Evolutionary conservation across 768 basidiomycete genomes (phyloP).

Genomic region (Leccinum olivaceopallidum): DNA sequence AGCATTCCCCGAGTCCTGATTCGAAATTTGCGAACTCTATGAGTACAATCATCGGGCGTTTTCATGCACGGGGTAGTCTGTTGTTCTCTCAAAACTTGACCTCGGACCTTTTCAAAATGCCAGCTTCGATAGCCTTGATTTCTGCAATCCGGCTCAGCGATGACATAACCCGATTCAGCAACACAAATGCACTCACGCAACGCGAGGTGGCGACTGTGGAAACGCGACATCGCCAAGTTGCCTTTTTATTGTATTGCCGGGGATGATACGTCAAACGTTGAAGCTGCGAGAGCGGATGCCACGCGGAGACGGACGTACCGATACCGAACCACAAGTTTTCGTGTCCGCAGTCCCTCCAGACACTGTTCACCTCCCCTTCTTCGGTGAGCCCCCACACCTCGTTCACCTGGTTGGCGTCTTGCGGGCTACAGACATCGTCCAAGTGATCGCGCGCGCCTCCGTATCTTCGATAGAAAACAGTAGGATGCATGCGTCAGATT

Average conservation of each 20-base stretch:
- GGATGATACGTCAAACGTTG: background rate
- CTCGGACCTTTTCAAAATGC: conserved; percentile 26
- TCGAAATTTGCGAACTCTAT: background rate
- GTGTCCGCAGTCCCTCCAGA: conserved; percentile 34
- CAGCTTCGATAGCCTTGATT: conserved; percentile 32
- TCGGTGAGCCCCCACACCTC: conserved; percentile 61
- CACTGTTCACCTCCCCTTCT: conserved; percentile 58
- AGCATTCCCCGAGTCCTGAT: background rate
- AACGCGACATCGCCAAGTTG: conserved; percentile 26
- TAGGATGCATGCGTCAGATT: background rate
- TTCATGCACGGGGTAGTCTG: background rate
- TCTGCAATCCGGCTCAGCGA: conserved; percentile 18
- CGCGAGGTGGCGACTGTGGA: conserved; percentile 33
- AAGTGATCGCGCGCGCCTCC: conserved; percentile 45
- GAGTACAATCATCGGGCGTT: background rate
- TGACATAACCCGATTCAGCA: background rate
- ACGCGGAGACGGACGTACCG: conserved; percentile 18
- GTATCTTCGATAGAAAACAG: conserved; percentile 35
- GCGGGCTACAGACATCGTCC: conserved; percentile 45
- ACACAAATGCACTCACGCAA: conserved; percentile 25
- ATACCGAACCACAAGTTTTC: conserved; percentile 37
- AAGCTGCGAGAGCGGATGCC: background rate
- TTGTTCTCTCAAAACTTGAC: conserved; percentile 16
- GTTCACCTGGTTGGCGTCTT: conserved; percentile 45
- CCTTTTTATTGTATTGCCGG: conserved; percentile 12